Conservation (phyloP, 495 filamentous ascomycete species). For the Talaromyces trachyspermus region DNA sequence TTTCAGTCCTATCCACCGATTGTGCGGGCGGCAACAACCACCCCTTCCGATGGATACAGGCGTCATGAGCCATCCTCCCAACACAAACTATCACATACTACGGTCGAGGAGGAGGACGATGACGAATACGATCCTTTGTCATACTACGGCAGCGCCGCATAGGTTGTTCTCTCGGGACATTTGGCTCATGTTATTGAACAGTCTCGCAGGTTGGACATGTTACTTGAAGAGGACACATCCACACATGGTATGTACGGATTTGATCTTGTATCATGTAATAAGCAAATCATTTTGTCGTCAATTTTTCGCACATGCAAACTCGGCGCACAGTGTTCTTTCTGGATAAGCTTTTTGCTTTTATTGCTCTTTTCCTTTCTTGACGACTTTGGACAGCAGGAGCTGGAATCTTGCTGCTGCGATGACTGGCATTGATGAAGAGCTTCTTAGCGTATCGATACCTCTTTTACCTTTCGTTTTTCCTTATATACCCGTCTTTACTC, state of each 20-base stretch:
- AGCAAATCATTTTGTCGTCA: neutral
- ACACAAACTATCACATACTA: neutral
- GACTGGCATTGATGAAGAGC: neutral
- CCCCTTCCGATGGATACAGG: conserved; percentile 4
- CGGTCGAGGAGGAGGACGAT: conserved; percentile 1
- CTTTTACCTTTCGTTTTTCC: no score
- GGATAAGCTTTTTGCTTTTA: neutral
- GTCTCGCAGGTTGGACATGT: neutral
- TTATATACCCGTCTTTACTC: no score
- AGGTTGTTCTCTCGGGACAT: neutral
- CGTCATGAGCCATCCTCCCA: neutral
- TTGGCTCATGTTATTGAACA: neutral
- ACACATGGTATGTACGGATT: no score
- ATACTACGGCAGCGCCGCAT: conserved; percentile 3
- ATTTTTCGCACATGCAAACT: neutral
- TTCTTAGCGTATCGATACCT: no score
- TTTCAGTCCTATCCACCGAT: neutral
- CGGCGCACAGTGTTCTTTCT: neutral
- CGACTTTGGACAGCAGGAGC: neutral
- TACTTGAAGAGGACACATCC: neutral
- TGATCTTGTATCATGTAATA: conserved; percentile 3
- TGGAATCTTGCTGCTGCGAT: conserved; percentile 5
- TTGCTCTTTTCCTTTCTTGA: conserved; percentile 1
- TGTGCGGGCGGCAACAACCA: conserved; percentile 4
- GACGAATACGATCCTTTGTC: conserved; percentile 8